Evolutionary conservation across 495 filamentous ascomycete genomes (phyloP), one percentile per base, ranked within the genome.

Genomic region (Aspergillus avenaceus): DNA sequence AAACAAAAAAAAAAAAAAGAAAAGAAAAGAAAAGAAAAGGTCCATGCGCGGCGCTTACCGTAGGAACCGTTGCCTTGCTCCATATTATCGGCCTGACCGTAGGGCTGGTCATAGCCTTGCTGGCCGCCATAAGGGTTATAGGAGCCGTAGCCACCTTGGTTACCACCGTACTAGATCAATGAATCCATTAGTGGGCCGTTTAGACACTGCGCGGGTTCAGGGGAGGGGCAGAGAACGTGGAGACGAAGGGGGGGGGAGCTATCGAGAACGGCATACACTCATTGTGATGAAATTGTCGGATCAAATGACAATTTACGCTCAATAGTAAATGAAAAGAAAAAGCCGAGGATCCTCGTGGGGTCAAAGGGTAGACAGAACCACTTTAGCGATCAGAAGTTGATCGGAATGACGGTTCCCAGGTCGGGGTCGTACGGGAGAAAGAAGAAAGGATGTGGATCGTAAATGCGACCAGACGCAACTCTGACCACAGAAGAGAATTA

Each of bases 41-140:
- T n/a, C 18, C n/a, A 45, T 26, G 43, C 50, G 27, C 22, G 49
- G 27, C 22, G 49, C 69, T 64, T 56, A 76, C 71, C 75, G 56
- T 73, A 73, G 45, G 55, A 59, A 12, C 65, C 66, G 36, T 67
- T 67, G 47, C 72, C 72, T 31, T 63, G 60, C 49, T 66, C 62
- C 25, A 62, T 63, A 60, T 65, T 70, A 73, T 74, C 70, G 47
- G 72, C 73, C 52, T 55, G 61, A 43, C 54, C 55, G 61, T 69
- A 67, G 37, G 71, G 68, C 49, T 74, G 76, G 21, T 69, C 70
- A 49, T 79, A 78, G 57, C 65, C 60, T 37, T 66, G 55, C 53
- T 66, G 50, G 53, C 49, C 74, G 54, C 62, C 68, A 56, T 85
- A 87, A 4, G 84, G 81, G 63, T 85, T 84, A 58, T 75, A 75